Percentiles rank a stretch among this genome's conserved stretches.
Evolutionary conservation across 2,329 filamentous ascomycete genomes (phyloP).

Genomic region (Cercospora beticola): DNA sequence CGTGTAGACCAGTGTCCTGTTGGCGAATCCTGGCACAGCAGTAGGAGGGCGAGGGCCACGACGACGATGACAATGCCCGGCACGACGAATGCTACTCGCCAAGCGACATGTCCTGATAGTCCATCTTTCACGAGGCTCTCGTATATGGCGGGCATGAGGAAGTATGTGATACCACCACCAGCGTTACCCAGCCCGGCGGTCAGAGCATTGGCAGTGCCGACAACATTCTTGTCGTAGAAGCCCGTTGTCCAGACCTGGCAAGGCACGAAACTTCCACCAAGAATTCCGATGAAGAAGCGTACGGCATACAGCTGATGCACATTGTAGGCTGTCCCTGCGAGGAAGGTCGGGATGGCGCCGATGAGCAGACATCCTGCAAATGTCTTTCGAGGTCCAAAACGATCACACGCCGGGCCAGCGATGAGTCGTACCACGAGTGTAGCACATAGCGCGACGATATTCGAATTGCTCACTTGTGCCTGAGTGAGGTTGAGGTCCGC

Average conservation of each 20-base stretch:
- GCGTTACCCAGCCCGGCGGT: slow-evolving; percentile 84
- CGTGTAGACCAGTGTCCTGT: slow-evolving; percentile 77
- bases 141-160: slow-evolving; percentile 87
- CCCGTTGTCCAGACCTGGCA: slow-evolving; percentile 92
- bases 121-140: slow-evolving; percentile 26
- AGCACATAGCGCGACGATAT: slow-evolving; percentile 76
- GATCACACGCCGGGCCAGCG: slow-evolving; percentile 81
- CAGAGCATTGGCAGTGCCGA: slow-evolving; percentile 83
- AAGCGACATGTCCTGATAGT: slow-evolving; percentile 61
- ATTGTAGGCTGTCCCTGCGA: slow-evolving; percentile 73
- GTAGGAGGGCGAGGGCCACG: slow-evolving; percentile 19
- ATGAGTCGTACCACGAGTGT: slow-evolving; percentile 74
- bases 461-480: slow-evolving; percentile 78
- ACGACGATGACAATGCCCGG: slow-evolving; percentile 50
- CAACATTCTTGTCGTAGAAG: slow-evolving; percentile 90
- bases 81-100: slow-evolving; percentile 81
- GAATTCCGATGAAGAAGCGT: slow-evolving; percentile 78
- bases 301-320: slow-evolving; percentile 67
- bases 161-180: slow-evolving; percentile 88
- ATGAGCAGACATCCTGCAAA: slow-evolving; percentile 75
- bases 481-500: slow-evolving; percentile 71
- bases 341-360: slow-evolving; percentile 76
- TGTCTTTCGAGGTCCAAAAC: slow-evolving; percentile 75
- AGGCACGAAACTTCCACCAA: slow-evolving; percentile 76
- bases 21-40: slow-evolving; percentile 69